phyloP scores from a whole-genome alignment of 176 grass and related monocot species.

The Ensete ventricosum region DNA sequence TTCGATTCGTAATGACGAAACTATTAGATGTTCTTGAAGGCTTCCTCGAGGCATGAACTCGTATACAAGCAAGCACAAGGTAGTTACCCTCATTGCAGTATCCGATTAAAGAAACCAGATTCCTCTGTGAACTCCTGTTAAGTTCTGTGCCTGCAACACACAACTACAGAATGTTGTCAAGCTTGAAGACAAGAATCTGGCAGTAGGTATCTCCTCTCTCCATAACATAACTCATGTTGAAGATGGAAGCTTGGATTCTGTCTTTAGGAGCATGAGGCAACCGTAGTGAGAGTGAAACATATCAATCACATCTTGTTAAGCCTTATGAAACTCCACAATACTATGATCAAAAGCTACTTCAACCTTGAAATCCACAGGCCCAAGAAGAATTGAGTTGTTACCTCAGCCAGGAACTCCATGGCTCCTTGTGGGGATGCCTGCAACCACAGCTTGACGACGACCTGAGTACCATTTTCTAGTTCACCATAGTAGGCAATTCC shows the following conservation, averaged over 20 bases:
- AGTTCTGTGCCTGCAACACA: not conserved
- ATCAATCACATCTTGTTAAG: too few species aligned
- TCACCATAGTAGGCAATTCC: not conserved
- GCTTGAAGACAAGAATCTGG: not conserved
- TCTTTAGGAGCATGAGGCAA: too few species aligned
- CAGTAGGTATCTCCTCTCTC: too few species aligned
- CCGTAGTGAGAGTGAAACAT: too few species aligned
- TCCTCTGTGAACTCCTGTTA: not conserved
- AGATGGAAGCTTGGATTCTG: too few species aligned
- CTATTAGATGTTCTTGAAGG: not conserved
- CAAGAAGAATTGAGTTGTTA: not conserved
- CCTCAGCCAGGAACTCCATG: not conserved
- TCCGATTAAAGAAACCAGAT: too few species aligned
- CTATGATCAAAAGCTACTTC: too few species aligned
- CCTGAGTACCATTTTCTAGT: not conserved
- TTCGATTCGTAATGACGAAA: not conserved
- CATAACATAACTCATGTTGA: too few species aligned
- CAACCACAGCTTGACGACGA: not conserved
- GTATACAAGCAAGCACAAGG: not conserved
- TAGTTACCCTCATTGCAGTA: not conserved
- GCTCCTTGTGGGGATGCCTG: not conserved
- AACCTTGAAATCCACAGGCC: too few species aligned
- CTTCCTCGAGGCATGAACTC: not conserved
- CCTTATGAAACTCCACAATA: too few species aligned
- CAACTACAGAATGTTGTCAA: not conserved